Evolutionary conservation across 1,139 yeast species (phyloP), one percentile per base, ranked within the genome.

Genomic region (Saccharomyces hybrid): DNA sequence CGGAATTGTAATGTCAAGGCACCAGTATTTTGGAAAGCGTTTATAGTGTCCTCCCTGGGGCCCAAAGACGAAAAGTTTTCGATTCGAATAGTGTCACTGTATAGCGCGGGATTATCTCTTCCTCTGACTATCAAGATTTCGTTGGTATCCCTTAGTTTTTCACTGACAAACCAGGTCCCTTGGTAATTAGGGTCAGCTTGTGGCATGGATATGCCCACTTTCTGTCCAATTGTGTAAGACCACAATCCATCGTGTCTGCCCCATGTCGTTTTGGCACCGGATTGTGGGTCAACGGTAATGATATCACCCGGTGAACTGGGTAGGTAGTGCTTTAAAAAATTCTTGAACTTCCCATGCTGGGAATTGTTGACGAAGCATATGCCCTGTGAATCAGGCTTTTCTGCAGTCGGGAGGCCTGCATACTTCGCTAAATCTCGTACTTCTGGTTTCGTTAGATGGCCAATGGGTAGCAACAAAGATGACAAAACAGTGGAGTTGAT

Each of bases 211-310:
- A 89, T 71, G 0, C 96, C 85, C 32, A 83, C 76, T 59, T 84
- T 80, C 71, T 93, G 99, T 0, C 99, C 99, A 28, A 93, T 83
- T 0, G 99, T 93, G 14, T 90, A 95, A 55, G 87, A 84, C 98
- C 99, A 95, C 26, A 95, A 67, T 0, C 99, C 99, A 47, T 78
- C 73, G 66, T 91, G 97, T 52, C 71, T 66, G 0, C 96, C 98
- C 81, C 95, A 90, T 0, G 85, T 77, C 53, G 71, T 73, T 4
- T 95, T 95, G 27, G 69, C 73, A 28, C 67, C 68, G 0, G 68
- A 53, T 5, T 29, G 32, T 5, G 57, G 56, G 59, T 83, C 87
- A 54, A 78, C 78, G 0, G 93, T 85, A 23, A 89, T 77, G 9
- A 91, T 82, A 58, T 87, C 78, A 0, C 98, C 98, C 1, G 90